Conservation (phyloP, 768 basidiomycete genomes). For the Asterophora parasitica region DNA sequence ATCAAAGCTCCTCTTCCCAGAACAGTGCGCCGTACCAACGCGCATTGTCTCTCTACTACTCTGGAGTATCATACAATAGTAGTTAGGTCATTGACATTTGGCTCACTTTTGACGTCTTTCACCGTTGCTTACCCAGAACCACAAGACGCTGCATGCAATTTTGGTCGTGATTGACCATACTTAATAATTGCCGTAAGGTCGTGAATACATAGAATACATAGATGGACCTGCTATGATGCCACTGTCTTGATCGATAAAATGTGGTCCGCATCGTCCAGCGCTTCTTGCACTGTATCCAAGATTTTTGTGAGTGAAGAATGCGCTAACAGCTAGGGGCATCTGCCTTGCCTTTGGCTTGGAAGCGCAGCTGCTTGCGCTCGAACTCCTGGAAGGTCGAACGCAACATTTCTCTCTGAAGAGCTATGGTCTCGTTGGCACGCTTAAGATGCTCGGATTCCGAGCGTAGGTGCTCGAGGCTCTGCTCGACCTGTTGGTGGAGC, state of each 20-base stretch:
- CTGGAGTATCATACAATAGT: too few species aligned
- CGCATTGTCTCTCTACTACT: neutral
- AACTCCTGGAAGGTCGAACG: constrained; percentile 37
- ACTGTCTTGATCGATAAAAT: constrained; percentile 22
- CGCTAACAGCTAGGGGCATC: too few species aligned
- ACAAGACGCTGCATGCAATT: neutral
- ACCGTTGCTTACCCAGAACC: too few species aligned
- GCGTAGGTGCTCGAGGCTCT: constrained; percentile 38
- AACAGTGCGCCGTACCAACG: too few species aligned
- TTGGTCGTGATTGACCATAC: neutral
- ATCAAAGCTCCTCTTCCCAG: neutral
- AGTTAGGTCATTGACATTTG: too few species aligned
- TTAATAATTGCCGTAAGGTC: neutral
- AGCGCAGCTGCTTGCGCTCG: constrained; percentile 36
- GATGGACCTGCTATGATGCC: neutral
- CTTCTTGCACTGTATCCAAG: constrained; percentile 34
- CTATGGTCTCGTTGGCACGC: constrained; percentile 39
- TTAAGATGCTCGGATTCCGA: constrained; percentile 41
- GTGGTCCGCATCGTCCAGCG: constrained; percentile 35
- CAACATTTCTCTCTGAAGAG: constrained; percentile 32
- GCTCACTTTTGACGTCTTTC: too few species aligned
- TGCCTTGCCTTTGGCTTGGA: constrained; percentile 39
- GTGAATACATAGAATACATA: neutral
- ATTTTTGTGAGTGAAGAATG: neutral
- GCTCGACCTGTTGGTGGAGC: constrained; percentile 50